phyloP scores from a whole-genome alignment of 345 rosid genomes.

The Ceriops tagal region DNA sequence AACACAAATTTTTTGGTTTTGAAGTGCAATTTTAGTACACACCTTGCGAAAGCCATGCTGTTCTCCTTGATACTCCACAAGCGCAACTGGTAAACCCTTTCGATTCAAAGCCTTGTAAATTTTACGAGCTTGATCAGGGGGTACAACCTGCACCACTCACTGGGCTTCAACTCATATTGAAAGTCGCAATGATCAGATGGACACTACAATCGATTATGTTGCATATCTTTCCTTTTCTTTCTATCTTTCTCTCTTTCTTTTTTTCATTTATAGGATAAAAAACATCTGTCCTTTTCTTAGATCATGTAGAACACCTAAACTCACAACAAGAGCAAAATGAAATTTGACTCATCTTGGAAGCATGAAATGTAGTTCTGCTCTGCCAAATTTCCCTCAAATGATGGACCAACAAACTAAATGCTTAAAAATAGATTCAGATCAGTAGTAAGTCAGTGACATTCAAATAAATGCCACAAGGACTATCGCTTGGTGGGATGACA shows the following conservation, averaged over 20 bases:
- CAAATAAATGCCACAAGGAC: neutral
- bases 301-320: too few species aligned
- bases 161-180: neutral
- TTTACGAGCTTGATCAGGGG: constrained; percentile 87
- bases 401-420: neutral
- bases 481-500: neutral
- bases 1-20: neutral
- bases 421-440: neutral
- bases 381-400: too few species aligned
- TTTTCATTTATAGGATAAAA: too few species aligned
- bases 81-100: constrained; percentile 91
- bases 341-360: neutral
- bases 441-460: neutral
- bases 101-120: constrained; percentile 71
- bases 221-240: neutral
- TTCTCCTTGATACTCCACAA: constrained; percentile 92
- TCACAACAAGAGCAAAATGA: neutral
- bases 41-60: constrained; percentile 98
- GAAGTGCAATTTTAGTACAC: constrained; percentile 9
- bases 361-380: too few species aligned
- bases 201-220: neutral
- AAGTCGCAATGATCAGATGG: neutral
- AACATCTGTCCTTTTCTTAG: too few species aligned
- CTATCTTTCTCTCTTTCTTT: neutral
- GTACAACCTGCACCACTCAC: constrained; percentile 59